These are phyloP conservation scores for Clavispora santaluciae DNA, from an alignment of 805 yeast species.

Conservation along the genomic window DNA sequence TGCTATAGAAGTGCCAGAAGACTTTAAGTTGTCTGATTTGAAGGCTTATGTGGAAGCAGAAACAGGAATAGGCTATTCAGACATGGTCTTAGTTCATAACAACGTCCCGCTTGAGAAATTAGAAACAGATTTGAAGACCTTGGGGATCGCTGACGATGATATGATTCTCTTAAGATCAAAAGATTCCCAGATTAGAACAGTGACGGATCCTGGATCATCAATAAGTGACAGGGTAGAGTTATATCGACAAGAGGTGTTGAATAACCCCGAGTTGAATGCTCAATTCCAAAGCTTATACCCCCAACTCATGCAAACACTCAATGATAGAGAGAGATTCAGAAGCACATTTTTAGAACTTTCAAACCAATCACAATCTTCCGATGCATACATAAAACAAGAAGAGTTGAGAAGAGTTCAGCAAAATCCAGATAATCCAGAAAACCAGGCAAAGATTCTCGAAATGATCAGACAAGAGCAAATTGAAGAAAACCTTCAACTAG, in stretches of 20 bases:
- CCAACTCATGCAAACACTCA: conserved; percentile 39
- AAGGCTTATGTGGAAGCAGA: conserved; percentile 72
- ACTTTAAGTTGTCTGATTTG: conserved; percentile 62
- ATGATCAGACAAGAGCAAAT: conserved; percentile 65
- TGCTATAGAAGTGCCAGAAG: conserved; percentile 60
- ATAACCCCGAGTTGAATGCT: conserved; percentile 35
- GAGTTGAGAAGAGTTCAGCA: conserved; percentile 52
- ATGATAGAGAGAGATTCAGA: conserved; percentile 47
- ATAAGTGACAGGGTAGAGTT: conserved; percentile 26
- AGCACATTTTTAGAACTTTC: conserved; percentile 22
- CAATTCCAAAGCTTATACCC: conserved; percentile 42
- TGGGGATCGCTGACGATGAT: conserved; percentile 55
- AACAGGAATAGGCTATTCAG: conserved; percentile 43
- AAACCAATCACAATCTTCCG: conserved; percentile 18
- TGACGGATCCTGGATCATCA: background rate
- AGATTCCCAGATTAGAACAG: background rate
- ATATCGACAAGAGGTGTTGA: conserved; percentile 44
- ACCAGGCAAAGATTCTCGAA: conserved; percentile 61
- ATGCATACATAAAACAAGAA: conserved; percentile 11
- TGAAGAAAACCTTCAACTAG: conserved; percentile 73
- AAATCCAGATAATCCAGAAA: conserved; percentile 68
- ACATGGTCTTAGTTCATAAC: conserved; percentile 48
- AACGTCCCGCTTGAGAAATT: conserved; percentile 36
- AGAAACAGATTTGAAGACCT: conserved; percentile 37
- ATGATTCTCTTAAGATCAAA: conserved; percentile 40